Evolutionary conservation across 2,329 filamentous ascomycete species (phyloP), one percentile per base, ranked within the genome.

Genomic region (Trichoderma harzianum): DNA sequence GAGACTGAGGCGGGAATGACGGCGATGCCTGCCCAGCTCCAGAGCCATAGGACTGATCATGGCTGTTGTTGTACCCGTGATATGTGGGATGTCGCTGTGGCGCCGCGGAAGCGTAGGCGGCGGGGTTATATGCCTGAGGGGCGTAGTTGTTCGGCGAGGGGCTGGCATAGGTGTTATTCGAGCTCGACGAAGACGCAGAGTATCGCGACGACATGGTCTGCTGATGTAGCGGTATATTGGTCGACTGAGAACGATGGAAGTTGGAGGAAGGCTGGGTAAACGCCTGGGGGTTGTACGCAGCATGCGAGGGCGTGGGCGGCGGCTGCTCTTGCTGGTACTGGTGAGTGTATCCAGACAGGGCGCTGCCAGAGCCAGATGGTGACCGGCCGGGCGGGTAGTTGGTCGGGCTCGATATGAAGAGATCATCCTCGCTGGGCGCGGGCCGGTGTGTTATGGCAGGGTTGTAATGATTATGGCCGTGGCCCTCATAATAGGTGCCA

Each of bases 201-300:
- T 85, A 79, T 75, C 83, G 82, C 61, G 79, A 75, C 12, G 78
- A 74, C 30, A 58, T 28, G 16, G 82, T 81, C 73, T 83, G 84
- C 71, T 84, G 86, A 74, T 87, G 86, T 3, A 47, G 51, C 12
- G 86, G 85, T 32, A 87, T 76, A 55, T 82, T 82, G n/a, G 84
- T 84, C 28, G 87, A 88, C 72, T 87, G 86, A 39, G 87, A 84
- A 69, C 87, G 84, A 70, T 77, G 76, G 65, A 79, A 81, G 65
- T 72, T 72, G 63, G 77, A 75, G 63, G 77, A 75, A 5, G 78
- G 74, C 72, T 77, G 79, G 72, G 82, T 83, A 79, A 89, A 95
- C 47, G 86, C 84, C 78, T 92, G 88, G 2, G 93, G 92, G 78
- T 95, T 95, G 81, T 95, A 95, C 57, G 87, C 80, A 26, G 84